A percentile compares a stretch with the other conserved stretches of the same genome.
These are phyloP conservation scores for Tephrocybe sp. DNA, from an alignment of 768 basidiomycete species.

Conservation along the genomic window DNA sequence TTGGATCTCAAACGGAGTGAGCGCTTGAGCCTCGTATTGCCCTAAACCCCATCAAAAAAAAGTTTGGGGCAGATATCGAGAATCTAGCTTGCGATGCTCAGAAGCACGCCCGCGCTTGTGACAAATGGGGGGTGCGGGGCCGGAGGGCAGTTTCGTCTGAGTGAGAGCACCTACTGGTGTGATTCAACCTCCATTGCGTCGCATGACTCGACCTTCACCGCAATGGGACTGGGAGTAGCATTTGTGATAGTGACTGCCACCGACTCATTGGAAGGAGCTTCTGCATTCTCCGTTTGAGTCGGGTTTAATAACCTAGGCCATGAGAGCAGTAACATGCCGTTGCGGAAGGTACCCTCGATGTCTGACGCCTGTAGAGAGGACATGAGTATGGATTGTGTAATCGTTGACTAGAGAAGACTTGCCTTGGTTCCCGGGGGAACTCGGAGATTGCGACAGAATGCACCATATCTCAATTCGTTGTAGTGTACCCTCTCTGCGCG, in stretches of 20 bases:
- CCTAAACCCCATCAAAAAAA: too few species aligned
- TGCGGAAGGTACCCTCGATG: slow-evolving; percentile 7
- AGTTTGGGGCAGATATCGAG: too few species aligned
- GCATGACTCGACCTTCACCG: slow-evolving; percentile 12
- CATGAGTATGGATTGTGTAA: neutral
- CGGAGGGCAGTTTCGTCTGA: neutral
- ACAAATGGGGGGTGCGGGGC: neutral
- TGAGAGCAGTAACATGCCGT: slow-evolving; percentile 15
- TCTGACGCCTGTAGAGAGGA: slow-evolving; percentile 5
- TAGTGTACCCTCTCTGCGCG: slow-evolving; percentile 8
- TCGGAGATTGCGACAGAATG: slow-evolving; percentile 36
- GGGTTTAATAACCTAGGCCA: slow-evolving; percentile 6
- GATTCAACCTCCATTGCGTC: slow-evolving; percentile 9
- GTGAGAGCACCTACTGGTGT: neutral
- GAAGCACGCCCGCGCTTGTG: too few species aligned
- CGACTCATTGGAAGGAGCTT: slow-evolving; percentile 3
- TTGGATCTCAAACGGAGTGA: too few species aligned
- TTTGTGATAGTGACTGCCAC: slow-evolving; percentile 2
- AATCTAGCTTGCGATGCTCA: too few species aligned
- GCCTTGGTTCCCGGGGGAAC: slow-evolving; percentile 40
- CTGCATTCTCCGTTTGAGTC: neutral
- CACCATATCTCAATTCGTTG: slow-evolving; percentile 42
- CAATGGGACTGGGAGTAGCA: slow-evolving; percentile 1
- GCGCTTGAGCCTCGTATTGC: too few species aligned
- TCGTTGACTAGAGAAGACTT: slow-evolving; percentile 5